These are phyloP conservation scores for Solanum chacoense DNA, from an alignment of 305 asterid genomes.

Conservation along the genomic window DNA sequence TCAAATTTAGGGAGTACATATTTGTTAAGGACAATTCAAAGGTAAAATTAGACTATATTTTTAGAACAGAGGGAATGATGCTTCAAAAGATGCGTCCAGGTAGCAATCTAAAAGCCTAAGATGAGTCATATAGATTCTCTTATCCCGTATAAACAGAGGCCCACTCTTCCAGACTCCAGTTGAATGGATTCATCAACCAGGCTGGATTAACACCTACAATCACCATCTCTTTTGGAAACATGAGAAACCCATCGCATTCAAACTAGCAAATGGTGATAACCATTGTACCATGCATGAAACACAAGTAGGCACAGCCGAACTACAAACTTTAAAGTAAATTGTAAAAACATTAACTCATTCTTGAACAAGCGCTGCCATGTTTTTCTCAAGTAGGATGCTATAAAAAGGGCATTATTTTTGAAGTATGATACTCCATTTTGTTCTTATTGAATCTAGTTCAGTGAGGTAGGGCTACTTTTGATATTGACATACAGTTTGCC, in stretches of 20 bases:
- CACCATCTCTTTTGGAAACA: neutral
- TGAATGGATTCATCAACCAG: neutral
- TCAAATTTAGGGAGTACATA: neutral
- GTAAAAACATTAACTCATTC: neutral
- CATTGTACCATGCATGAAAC: neutral
- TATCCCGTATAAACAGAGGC: neutral
- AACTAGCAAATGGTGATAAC: neutral
- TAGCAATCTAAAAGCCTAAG: neutral
- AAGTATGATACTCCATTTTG: neutral
- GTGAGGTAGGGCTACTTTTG: neutral
- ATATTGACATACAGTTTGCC: neutral
- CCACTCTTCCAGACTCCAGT: neutral
- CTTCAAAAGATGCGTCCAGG: neutral
- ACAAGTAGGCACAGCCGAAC: neutral
- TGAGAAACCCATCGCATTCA: neutral
- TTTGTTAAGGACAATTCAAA: neutral
- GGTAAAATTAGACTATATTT: neutral
- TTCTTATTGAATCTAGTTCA: neutral
- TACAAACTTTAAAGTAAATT: neutral
- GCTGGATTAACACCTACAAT: neutral
- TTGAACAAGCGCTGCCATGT: neutral
- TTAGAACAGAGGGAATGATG: neutral
- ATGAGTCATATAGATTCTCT: neutral
- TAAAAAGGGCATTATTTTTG: neutral
- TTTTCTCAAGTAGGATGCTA: neutral